Conservation (phyloP, 1,139 yeast genomes). For the Hansenula lynferdii region DNA sequence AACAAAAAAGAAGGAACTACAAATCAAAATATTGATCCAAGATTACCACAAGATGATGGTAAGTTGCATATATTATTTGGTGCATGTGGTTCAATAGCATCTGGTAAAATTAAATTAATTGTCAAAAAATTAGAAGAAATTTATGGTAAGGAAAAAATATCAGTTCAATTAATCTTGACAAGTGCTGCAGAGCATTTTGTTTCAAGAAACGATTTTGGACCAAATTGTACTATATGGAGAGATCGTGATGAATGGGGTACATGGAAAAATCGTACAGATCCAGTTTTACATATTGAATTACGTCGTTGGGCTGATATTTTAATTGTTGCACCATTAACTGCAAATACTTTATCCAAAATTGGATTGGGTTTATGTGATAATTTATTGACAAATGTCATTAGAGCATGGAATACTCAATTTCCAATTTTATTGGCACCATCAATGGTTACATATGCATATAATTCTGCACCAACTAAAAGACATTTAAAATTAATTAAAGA, state of each 20-base stretch:
- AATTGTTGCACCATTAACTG: conserved; percentile 84
- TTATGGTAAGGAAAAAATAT: conserved; percentile 66
- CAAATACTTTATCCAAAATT: conserved; percentile 86
- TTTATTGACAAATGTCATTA: conserved; percentile 75
- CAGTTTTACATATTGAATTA: conserved; percentile 87
- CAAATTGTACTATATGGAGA: conserved; percentile 73
- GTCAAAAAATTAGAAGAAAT: conserved; percentile 75
- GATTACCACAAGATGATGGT: conserved; percentile 88
- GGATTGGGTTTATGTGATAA: conserved; percentile 90
- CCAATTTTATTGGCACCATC: conserved; percentile 91
- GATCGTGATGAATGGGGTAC: conserved; percentile 91
- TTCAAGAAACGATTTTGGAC: conserved; percentile 51
- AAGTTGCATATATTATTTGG: conserved; percentile 83
- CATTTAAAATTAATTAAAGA: conserved; percentile 72
- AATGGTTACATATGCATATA: conserved; percentile 89
- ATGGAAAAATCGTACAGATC: conserved; percentile 83
- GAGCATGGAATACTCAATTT: conserved; percentile 90
- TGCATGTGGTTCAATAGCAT: conserved; percentile 85
- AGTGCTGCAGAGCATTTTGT: conserved; percentile 80
- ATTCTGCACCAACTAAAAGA: conserved; percentile 79
- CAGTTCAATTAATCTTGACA: conserved; percentile 79
- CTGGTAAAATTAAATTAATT: conserved; percentile 68
- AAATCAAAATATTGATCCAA: conserved; percentile 57
- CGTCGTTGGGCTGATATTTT: conserved; percentile 95
- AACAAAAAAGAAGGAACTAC: conserved; percentile 33